Base-by-base conservation (phyloP, 441 rosid genomes). In the Croton setiger region DNA sequence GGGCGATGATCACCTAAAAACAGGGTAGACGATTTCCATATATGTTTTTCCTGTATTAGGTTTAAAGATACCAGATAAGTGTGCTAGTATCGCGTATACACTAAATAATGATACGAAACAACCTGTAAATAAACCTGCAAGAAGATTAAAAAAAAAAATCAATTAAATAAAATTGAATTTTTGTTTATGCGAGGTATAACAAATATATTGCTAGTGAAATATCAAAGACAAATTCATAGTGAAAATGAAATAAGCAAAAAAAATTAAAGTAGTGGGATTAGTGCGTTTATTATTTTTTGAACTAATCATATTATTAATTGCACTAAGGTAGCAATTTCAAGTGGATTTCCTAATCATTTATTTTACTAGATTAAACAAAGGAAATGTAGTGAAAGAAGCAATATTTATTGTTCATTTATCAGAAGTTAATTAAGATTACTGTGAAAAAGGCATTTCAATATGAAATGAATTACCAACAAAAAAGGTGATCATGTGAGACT, bases 401-500 rank as follows among this genome's bases (percentile, higher is more conserved):
- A n/a, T n/a, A n/a, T n/a, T n/a, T n/a, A n/a, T n/a, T n/a, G n/a
- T n/a, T n/a, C n/a, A n/a, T n/a, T n/a, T n/a, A n/a, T n/a, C n/a
- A n/a, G n/a, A n/a, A n/a, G n/a, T n/a, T n/a, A n/a, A n/a, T n/a
- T n/a, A n/a, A n/a, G n/a, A n/a, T n/a, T n/a, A n/a, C n/a, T n/a
- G n/a, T n/a, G n/a, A n/a, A n/a, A n/a, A n/a, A n/a, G n/a, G n/a
- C n/a, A n/a, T 27, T 27, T 2, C 31, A 27, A 27, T 27, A 27
- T 44, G 12, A n/a, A 58, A 33, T 18, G 33, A 52, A 49, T 9
- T 93, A 96, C 99, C 98, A 77, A 89, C 94, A 59, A 96, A 91
- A 75, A 96, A 96, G 60, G 99, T 96, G 83, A 93, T 85, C 96
- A 89, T 81, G 86, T 96, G 99, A 82, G 99, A 91, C 35, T 85